A percentile compares a stretch with the other conserved stretches of the same genome.
These are phyloP conservation scores for Aurantiochytrium sp. DNA, from an alignment of 108 stramenopile species.

Conservation along the genomic window DNA sequence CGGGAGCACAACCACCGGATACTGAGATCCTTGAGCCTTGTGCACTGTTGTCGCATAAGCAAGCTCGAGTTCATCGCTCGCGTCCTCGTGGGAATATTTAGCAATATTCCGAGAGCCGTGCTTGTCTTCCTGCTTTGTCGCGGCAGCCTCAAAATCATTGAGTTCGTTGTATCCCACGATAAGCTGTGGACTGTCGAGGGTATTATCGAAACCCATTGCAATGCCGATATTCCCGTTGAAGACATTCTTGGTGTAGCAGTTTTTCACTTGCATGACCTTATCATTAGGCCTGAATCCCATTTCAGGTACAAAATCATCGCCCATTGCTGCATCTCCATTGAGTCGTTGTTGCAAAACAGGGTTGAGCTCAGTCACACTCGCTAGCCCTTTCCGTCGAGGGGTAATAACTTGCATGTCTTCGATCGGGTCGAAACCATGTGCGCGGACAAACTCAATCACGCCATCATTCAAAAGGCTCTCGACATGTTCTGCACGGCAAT, in stretches of 20 bases:
- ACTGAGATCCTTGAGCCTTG: conserved; percentile 22
- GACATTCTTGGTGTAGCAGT: not conserved
- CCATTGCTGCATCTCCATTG: not conserved
- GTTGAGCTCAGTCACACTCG: not conserved
- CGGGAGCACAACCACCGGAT: not conserved
- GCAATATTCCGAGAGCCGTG: not conserved
- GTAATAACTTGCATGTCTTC: conserved; percentile 1
- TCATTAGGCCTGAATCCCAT: not conserved
- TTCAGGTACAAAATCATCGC: not conserved
- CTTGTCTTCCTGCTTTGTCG: too few relatives aligned
- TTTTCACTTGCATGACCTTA: not conserved
- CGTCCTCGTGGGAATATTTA: not conserved
- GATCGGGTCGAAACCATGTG: not conserved
- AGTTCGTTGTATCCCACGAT: too few relatives aligned
- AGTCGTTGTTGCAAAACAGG: not conserved
- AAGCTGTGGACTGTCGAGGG: too few relatives aligned
- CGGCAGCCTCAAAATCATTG: too few relatives aligned
- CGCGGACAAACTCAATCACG: not conserved
- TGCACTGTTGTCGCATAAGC: conserved; percentile 19
- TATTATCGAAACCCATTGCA: not conserved
- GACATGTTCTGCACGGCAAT: not conserved
- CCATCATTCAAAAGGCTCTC: not conserved
- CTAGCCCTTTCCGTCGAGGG: not conserved
- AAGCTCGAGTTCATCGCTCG: not conserved
- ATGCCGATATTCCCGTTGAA: not conserved